Evolutionary conservation across 176 grass and related monocot genomes (phyloP), one percentile per base, ranked within the genome.

Genomic region (Avena insularis): DNA sequence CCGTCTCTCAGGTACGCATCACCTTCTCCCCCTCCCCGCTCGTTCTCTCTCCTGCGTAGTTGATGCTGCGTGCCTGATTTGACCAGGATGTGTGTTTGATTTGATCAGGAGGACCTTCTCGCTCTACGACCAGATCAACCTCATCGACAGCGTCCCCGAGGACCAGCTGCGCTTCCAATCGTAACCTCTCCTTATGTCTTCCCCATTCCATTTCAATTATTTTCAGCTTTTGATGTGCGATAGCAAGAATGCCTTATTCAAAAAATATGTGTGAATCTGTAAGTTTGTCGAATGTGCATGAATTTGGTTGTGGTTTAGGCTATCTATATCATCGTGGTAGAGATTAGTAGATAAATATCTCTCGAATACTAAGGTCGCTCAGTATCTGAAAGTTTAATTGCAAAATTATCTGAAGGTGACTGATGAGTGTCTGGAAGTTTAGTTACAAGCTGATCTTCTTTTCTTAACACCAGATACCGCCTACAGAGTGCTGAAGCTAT

Each of bases 61-160:
- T 1, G 57, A 47, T 87, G 27, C 8, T 62, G 48, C 50, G 74
- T 77, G 51, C 73, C 60, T 71, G 21, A 38, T 67, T 60, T 77
- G 58, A 46, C 36, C 62, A 19, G 2, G 54, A 40, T 69, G 40
- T 45, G 27, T 31, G 36, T 56, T 77, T 77, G 25, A 50, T 66
- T 40, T 87, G 15, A 25, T 43, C 92, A 96, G 97, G 90, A 94
- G 97, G 57, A 93, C 94, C 12, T 96, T 96, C 78, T 99, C 97
- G 23, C 81, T 96, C 33, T 99, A 99, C 82, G 97, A 99, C 88
- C 94, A 99, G 92, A 99, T 99, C 82, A 99, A 99, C 87, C 97
- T 99, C 75, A 99, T 99, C 82, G 94, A 99, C 86, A 93, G 19
- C 51, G 92, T 99, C 64, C 92, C 92, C 8, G 89, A 96, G 63